phyloP scores from a whole-genome alignment of 2,329 filamentous ascomycete genomes.

The Stemphylium vesicarium region DNA sequence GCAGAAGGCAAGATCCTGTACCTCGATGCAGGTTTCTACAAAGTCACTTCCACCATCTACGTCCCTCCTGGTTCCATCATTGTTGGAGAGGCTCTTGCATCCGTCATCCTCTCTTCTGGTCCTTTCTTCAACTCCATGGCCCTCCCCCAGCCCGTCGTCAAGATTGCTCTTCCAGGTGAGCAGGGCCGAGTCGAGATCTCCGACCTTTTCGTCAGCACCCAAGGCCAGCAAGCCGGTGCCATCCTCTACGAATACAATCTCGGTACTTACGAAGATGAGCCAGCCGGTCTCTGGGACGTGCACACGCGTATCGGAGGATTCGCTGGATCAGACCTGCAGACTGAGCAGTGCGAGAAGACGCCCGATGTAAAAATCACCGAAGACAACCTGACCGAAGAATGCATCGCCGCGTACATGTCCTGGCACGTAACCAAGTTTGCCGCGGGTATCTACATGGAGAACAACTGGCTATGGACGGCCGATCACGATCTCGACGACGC shows the following conservation, averaged over 20 bases:
- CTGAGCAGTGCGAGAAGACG: conserved; percentile 77
- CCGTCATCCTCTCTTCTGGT: conserved; percentile 80
- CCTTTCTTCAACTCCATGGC: conserved; percentile 53
- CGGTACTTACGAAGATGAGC: conserved; percentile 59
- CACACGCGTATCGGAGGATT: conserved; percentile 85
- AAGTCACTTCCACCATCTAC: conserved; percentile 61
- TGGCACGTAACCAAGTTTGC: conserved; percentile 59
- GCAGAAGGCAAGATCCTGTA: conserved; percentile 61
- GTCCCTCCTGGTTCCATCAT: conserved; percentile 75
- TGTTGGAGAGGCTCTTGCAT: conserved; percentile 83
- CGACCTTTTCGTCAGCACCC: conserved; percentile 74
- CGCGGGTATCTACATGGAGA: conserved; percentile 77
- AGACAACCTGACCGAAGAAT: conserved; percentile 62
- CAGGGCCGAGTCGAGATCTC: conserved; percentile 71
- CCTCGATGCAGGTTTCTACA: conserved; percentile 64
- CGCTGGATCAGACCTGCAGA: conserved; percentile 78
- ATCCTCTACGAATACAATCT: conserved; percentile 78
- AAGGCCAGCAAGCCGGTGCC: conserved; percentile 71
- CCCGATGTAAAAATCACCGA: conserved; percentile 63
- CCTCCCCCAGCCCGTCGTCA: conserved; percentile 68
- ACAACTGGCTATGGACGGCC: conserved; percentile 90
- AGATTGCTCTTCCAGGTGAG: conserved; percentile 70
- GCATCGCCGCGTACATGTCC: conserved; percentile 71
- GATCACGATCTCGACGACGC: conserved; percentile 78
- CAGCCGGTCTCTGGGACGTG: conserved; percentile 82